phyloP scores from a whole-genome alignment of 108 stramenopile genomes.

The Cyclotella baltica region DNA sequence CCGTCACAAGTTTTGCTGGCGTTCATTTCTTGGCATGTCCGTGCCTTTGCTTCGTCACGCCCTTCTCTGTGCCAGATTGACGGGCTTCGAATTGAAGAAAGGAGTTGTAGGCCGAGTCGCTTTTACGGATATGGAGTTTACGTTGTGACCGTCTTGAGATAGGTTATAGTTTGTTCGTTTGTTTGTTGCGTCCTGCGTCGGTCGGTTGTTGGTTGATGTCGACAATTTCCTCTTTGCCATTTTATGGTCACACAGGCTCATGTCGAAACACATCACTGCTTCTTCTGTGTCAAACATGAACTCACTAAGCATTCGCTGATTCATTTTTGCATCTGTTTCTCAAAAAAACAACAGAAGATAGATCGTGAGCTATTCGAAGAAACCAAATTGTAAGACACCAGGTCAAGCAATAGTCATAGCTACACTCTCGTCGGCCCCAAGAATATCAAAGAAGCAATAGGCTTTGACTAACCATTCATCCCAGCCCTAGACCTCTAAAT shows the following conservation, averaged over 20 bases:
- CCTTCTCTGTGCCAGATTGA: too few species aligned
- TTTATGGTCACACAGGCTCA: slow-evolving; percentile 84
- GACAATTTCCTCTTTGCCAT: too few species aligned
- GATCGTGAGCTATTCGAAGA: background rate
- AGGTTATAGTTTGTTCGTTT: too few species aligned
- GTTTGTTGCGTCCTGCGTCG: too few species aligned
- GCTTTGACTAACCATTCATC: slow-evolving; percentile 87
- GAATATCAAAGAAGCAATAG: slow-evolving; percentile 93
- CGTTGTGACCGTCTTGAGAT: too few species aligned
- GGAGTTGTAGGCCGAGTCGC: too few species aligned
- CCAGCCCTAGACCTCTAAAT: slow-evolving; percentile 94
- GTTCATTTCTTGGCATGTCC: too few species aligned
- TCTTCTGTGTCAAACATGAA: slow-evolving; percentile 95
- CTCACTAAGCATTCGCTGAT: slow-evolving; percentile 90
- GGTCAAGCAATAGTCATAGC: background rate
- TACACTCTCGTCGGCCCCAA: slow-evolving; percentile 91
- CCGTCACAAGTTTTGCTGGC: too few species aligned
- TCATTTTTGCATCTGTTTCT: slow-evolving; percentile 85
- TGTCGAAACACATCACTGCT: slow-evolving; percentile 95
- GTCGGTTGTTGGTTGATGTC: too few species aligned
- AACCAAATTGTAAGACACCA: slow-evolving; percentile 11
- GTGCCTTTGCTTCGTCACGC: too few species aligned
- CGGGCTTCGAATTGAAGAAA: too few species aligned
- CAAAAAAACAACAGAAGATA: background rate
- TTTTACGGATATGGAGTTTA: too few species aligned